A percentile compares a stretch with the other conserved stretches of the same genome.
Conservation (phyloP, 345 rosid genomes). For the Carallia brachiata region DNA sequence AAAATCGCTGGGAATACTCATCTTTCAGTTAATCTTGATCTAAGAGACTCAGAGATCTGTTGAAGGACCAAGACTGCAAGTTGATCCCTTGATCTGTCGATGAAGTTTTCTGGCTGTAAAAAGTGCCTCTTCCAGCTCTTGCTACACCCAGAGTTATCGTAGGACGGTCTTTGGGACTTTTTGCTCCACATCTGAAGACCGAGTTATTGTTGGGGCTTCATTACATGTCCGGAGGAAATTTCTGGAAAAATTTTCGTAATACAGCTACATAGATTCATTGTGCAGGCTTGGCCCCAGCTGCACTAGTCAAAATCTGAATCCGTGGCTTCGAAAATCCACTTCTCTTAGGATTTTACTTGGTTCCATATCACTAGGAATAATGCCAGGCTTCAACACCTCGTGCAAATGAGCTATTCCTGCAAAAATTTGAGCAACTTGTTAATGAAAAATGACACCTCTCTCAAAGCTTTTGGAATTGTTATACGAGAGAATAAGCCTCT, state of each 20-base stretch:
- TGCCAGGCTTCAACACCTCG: slow-evolving; percentile 49
- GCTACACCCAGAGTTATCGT: slow-evolving; percentile 48
- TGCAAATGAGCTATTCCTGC: slow-evolving; percentile 61
- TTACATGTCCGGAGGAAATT: too few relatives aligned
- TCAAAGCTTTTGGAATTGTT: neutral
- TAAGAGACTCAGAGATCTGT: too few relatives aligned
- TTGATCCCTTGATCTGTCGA: slow-evolving; percentile 7
- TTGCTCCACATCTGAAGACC: slow-evolving; percentile 41
- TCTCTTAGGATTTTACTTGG: slow-evolving; percentile 54
- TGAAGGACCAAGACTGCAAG: neutral
- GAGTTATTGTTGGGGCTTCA: slow-evolving; percentile 19
- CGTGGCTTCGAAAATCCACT: slow-evolving; percentile 46
- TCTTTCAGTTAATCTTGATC: neutral
- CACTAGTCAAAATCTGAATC: slow-evolving; percentile 56
- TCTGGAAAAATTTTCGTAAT: too few relatives aligned
- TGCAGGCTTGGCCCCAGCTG: neutral
- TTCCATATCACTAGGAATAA: slow-evolving; percentile 51
- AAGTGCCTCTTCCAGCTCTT: slow-evolving; percentile 46
- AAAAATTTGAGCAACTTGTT: neutral
- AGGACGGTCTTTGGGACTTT: slow-evolving; percentile 45
- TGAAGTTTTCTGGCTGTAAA: slow-evolving; percentile 10
- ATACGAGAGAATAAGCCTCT: slow-evolving; percentile 19
- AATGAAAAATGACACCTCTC: neutral
- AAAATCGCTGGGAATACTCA: slow-evolving; percentile 35
- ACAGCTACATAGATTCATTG: too few relatives aligned